A percentile compares a stretch with the other conserved stretches of the same genome.
These are phyloP conservation scores for Endocarpon pusillum DNA, from an alignment of 495 filamentous ascomycete species.

Conservation along the genomic window DNA sequence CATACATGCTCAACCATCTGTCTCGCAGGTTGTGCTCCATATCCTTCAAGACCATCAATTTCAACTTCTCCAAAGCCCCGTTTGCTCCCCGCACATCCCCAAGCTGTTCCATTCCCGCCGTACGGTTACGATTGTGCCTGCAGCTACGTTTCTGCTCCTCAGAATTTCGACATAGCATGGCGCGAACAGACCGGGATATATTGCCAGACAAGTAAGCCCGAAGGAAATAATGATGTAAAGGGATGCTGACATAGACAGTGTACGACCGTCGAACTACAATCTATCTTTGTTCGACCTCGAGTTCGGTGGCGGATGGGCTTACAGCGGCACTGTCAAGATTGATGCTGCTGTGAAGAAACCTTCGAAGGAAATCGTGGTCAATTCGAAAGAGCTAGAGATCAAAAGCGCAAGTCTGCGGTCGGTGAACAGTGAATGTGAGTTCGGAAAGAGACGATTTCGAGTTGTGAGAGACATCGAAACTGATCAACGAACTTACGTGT, in stretches of 20 bases:
- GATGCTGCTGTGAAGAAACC: slow-evolving; percentile 41
- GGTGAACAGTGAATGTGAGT: too few species aligned
- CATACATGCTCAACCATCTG: too few species aligned
- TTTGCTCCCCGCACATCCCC: too few species aligned
- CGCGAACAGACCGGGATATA: slow-evolving; percentile 30
- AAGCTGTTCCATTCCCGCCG: too few species aligned
- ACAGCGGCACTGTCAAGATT: slow-evolving; percentile 61
- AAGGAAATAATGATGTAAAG: slow-evolving; percentile 31
- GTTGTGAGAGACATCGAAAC: too few species aligned
- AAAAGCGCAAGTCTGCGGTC: too few species aligned
- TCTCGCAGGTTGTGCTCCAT: too few species aligned
- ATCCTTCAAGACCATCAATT: too few species aligned
- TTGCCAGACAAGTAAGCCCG: slow-evolving; percentile 36
- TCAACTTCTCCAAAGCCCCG: too few species aligned
- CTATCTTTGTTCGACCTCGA: slow-evolving; percentile 69
- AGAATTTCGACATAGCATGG: slow-evolving; percentile 28
- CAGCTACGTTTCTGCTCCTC: slow-evolving; percentile 20
- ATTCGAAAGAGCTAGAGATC: slow-evolving; percentile 34
- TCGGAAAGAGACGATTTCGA: too few species aligned
- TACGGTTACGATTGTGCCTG: too few species aligned
- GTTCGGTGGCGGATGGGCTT: slow-evolving; percentile 52
- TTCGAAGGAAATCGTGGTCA: slow-evolving; percentile 57
- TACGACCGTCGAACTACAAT: slow-evolving; percentile 74
- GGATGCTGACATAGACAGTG: slow-evolving; percentile 22
- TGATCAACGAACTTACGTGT: too few species aligned